phyloP scores from a whole-genome alignment of 768 basidiomycete species.

The Sporobolomyces pararoseus region DNA sequence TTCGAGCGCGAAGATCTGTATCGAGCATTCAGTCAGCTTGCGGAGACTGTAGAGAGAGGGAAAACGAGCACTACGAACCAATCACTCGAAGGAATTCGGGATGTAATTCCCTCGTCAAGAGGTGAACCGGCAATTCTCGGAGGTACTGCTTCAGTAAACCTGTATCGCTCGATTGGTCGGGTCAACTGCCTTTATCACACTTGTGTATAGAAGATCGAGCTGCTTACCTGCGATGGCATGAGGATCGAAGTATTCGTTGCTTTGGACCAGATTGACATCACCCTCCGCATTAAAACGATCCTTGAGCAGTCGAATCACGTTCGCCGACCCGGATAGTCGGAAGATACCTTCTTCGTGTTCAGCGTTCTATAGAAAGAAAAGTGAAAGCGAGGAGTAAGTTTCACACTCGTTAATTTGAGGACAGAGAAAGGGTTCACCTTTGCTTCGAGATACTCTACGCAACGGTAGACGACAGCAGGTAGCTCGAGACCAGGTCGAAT shows the following conservation, averaged over 20 bases:
- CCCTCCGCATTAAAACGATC: constrained; percentile 94
- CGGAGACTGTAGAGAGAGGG: neutral
- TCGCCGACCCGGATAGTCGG: constrained; percentile 56
- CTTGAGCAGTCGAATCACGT: constrained; percentile 57
- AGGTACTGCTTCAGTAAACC: constrained; percentile 80
- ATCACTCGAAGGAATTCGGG: constrained; percentile 86
- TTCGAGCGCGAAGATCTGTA: constrained; percentile 78
- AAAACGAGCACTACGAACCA: constrained; percentile 68
- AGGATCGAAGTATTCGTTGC: constrained; percentile 93
- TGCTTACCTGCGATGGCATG: constrained; percentile 81
- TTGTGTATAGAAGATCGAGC: neutral
- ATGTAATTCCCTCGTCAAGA: constrained; percentile 88
- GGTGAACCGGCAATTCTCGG: constrained; percentile 86
- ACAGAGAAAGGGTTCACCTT: constrained; percentile 52
- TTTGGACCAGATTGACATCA: constrained; percentile 82
- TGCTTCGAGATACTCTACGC: constrained; percentile 88
- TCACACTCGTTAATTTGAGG: neutral
- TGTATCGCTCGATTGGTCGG: neutral
- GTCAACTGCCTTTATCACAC: neutral
- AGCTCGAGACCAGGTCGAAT: constrained; percentile 65
- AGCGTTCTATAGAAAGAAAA: constrained; percentile 56
- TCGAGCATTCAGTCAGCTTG: too few relatives aligned
- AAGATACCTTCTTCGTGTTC: constrained; percentile 98
- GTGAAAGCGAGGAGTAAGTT: neutral
- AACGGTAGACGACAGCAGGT: constrained; percentile 90